Percentiles rank a stretch among this genome's conserved stretches.
Conservation (phyloP, 768 basidiomycete genomes). For the Kwoniella europaea region DNA sequence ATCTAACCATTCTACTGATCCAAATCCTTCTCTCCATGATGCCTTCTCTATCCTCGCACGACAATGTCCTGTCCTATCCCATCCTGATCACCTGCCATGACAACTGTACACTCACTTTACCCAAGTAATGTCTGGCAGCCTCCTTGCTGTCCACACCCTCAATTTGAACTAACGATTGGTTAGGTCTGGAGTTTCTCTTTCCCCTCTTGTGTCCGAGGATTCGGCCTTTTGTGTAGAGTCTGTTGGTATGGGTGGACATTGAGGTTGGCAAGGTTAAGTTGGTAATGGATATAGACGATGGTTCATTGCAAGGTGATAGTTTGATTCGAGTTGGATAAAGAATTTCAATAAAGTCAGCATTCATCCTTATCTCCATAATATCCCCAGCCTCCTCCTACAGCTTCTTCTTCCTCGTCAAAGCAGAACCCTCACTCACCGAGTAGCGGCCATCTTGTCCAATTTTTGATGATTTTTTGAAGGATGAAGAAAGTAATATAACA, state of each 20-base stretch:
- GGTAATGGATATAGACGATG: neutral
- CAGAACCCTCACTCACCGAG: slow-evolving; percentile 26
- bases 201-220: slow-evolving; percentile 98
- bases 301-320: neutral
- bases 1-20: neutral
- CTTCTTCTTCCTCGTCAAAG: neutral
- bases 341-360: slow-evolving; percentile 12
- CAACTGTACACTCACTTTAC: slow-evolving; percentile 72
- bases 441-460: slow-evolving; percentile 33
- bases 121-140: slow-evolving; percentile 96
- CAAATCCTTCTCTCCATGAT: neutral
- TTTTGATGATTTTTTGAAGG: slow-evolving; percentile 20
- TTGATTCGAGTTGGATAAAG: neutral
- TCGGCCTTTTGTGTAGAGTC: slow-evolving; percentile 95
- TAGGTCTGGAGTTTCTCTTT: slow-evolving; percentile 93
- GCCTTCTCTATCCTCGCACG: neutral
- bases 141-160: slow-evolving; percentile 93
- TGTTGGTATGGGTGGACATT: slow-evolving; percentile 54
- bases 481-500: slow-evolving; percentile 8
- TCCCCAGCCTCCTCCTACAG: neutral
- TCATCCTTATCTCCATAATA: neutral
- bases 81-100: neutral
- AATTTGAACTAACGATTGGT: slow-evolving; percentile 94
- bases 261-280: neutral
- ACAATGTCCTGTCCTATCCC: slow-evolving; percentile 7